phyloP scores from a whole-genome alignment of 805 yeast genomes.

The Kuraishia floccosa region DNA sequence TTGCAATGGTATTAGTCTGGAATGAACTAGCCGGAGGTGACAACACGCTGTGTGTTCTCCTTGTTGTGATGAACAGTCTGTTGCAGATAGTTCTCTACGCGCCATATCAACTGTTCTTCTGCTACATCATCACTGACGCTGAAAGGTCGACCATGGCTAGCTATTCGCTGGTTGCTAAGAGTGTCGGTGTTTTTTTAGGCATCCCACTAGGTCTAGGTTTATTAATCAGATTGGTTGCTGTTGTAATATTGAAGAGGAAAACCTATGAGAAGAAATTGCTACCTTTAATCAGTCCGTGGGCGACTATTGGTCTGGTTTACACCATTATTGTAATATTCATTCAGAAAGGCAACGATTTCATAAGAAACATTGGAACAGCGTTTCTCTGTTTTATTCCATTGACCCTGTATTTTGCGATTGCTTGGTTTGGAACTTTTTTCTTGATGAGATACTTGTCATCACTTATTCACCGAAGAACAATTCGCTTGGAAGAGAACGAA shows the following conservation, averaged over 20 bases:
- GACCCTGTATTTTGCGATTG: constrained; percentile 30
- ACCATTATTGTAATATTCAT: constrained; percentile 41
- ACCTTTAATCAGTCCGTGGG: constrained; percentile 34
- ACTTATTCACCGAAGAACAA: too few species aligned
- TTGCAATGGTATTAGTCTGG: constrained; percentile 55
- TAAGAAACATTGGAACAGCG: constrained; percentile 35
- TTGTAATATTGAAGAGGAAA: constrained; percentile 16
- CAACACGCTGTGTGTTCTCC: constrained; percentile 33
- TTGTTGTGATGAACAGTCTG: constrained; percentile 39
- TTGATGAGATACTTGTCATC: constrained; percentile 18
- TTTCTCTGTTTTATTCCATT: constrained; percentile 40
- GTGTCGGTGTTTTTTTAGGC: constrained; percentile 43
- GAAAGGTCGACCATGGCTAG: constrained; percentile 6
- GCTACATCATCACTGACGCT: constrained; percentile 26
- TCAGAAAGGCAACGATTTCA: constrained; percentile 33
- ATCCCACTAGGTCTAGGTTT: constrained; percentile 37
- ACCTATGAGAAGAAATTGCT: constrained; percentile 22
- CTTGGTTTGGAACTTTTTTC: constrained; percentile 34
- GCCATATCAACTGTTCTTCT: constrained; percentile 36
- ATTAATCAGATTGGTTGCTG: constrained; percentile 21
- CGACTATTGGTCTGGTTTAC: constrained; percentile 38
- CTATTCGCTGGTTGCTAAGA: constrained; percentile 30
- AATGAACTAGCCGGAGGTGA: constrained; percentile 44
- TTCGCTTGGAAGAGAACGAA: constrained; percentile 7
- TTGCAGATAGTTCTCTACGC: constrained; percentile 42